Conservation (phyloP, 2,329 filamentous ascomycete species). For the Graphium sp. region DNA sequence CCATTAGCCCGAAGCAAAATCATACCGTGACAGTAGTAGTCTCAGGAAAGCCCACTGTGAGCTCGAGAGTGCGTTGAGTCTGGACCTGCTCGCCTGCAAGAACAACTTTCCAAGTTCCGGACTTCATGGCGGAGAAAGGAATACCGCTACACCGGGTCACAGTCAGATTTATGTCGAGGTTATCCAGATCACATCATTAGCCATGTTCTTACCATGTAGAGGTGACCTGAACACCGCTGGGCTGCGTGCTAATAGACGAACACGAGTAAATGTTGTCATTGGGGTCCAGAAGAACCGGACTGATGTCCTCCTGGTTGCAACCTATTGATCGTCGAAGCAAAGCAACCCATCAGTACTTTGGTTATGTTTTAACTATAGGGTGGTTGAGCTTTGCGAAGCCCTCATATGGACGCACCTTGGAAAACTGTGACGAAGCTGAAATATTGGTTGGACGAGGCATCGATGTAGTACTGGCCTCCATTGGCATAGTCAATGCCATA, state of each 20-base stretch:
- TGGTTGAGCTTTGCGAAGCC: too few relatives aligned
- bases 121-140: conserved; percentile 17
- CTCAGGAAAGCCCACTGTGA: conserved; percentile 15
- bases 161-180: not conserved
- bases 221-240: conserved; percentile 15
- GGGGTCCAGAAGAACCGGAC: conserved; percentile 16
- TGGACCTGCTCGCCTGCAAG: conserved; percentile 16
- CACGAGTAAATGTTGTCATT: conserved; percentile 16
- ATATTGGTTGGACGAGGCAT: conserved; percentile 16
- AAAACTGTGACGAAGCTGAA: conserved; percentile 20
- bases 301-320: conserved; percentile 16
- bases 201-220: conserved; percentile 17
- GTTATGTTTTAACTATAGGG: too few relatives aligned
- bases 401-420: conserved; percentile 16
- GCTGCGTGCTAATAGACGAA: conserved; percentile 15
- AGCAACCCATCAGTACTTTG: too few relatives aligned
- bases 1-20: too few relatives aligned
- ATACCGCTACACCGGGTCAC: conserved; percentile 12
- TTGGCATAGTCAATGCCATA: conserved; percentile 20
- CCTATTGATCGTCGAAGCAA: too few relatives aligned
- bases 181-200: not conserved
- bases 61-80: conserved; percentile 16
- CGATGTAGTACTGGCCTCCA: conserved; percentile 20
- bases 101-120: conserved; percentile 18
- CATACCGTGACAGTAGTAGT: conserved; percentile 16